Base-by-base conservation (phyloP, 441 rosid species). In the Theobroma grandiflorum region DNA sequence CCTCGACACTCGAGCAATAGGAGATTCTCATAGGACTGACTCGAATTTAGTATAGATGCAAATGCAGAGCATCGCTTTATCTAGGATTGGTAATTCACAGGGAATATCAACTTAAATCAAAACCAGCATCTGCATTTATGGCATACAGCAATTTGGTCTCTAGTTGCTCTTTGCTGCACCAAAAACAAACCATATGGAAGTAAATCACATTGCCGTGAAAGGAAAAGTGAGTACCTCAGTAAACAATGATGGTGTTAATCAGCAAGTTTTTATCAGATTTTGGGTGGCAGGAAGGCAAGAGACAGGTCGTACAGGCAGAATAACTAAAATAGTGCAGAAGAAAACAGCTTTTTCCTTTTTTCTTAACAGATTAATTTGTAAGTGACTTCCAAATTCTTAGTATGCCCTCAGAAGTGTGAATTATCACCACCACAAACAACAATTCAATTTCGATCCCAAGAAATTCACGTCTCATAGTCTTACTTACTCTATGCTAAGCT, bases 81-180 rank as follows among this genome's bases (percentile, higher is more conserved):
- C 31, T 9, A 20, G 55, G 33, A 72, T 63, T 67, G 37, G 59
- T 0, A 16, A 16, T n/a, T 55, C 68, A 53, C 50, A 11, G 18
- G 26, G 61, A 49, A 82, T 78, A 87, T 93, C 87, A 97, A 83
- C 99, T 95, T 88, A 97, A 85, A 90, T 97, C 98, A 83, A 97
- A 97, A 79, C 99, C 99, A 6, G 99, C 99, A 66, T 95, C 99
- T 40, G 99, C 97, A 81, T 86, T 94, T 86, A 97, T 95, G 49
- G 98, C 95, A 72, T 97, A 97, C 68, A 95, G 87, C 90, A 97
- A 77, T 84, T 97, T 97, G 70, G 88, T 83, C 82, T 91, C 95
- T 80, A 97, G 85, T 79, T 91, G 98, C 86, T 95, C 97, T 85
- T 95, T 94, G 97, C 99, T 97, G 97, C 78, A 87, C 59, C 79